phyloP scores from a whole-genome alignment of 1,284 basidiomycete genomes.

The Naganishia sp. region DNA sequence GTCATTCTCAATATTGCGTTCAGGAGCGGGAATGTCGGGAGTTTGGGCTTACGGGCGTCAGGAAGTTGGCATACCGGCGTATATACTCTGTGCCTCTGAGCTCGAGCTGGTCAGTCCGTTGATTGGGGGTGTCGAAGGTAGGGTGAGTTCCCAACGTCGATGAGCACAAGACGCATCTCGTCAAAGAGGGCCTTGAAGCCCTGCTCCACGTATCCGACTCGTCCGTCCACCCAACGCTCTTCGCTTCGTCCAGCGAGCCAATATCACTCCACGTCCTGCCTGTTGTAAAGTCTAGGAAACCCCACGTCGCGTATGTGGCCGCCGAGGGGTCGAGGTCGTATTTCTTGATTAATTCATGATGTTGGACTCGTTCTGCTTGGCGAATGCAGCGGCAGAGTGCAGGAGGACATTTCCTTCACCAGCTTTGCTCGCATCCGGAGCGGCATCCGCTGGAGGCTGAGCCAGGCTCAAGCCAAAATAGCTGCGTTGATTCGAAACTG shows the following conservation, averaged over 20 bases:
- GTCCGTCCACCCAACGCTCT: conserved; percentile 6
- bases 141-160: no score
- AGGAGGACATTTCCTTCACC: conserved; percentile 3
- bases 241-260: conserved; percentile 7
- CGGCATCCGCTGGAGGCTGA: conserved; percentile 2
- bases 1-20: conserved; percentile 11
- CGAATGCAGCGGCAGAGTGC: conserved; percentile 10
- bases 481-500: not conserved
- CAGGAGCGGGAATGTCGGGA: no score
- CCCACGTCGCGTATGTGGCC: conserved; percentile 8
- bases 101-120: no score
- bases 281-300: conserved; percentile 13
- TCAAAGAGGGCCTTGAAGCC: conserved; percentile 12
- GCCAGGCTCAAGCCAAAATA: conserved; percentile 6
- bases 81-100: no score
- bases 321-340: not conserved
- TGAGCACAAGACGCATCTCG: not conserved
- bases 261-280: conserved; percentile 8
- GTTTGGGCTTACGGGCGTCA: no score
- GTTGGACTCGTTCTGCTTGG: not conserved
- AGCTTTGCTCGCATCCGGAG: not conserved
- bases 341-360: not conserved
- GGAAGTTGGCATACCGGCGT: no score
- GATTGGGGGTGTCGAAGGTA: no score
- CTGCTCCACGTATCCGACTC: conserved; percentile 1